Evolutionary conservation across 192 early-diverging fungal species (phyloP).

Genomic region (Anaeromyces robustus): DNA sequence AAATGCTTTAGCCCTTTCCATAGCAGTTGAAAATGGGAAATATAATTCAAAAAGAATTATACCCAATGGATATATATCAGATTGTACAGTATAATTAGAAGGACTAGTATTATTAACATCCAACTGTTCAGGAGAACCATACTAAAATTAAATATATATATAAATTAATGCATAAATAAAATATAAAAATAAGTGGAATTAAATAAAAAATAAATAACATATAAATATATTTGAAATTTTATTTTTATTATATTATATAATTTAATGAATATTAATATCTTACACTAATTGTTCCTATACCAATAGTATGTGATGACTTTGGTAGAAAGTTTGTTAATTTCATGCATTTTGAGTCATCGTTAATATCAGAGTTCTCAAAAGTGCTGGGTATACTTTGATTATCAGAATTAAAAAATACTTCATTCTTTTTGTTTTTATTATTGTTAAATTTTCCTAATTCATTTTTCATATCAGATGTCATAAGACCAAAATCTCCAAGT

Average conservation of each 20-base stretch:
- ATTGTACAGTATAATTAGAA: slow-evolving; percentile 15
- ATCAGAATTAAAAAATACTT: background rate
- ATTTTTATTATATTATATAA: slow-evolving; percentile 1
- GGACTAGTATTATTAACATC: background rate
- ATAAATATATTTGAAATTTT: too few relatives aligned
- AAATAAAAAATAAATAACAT: too few relatives aligned
- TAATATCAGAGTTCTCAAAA: too few relatives aligned
- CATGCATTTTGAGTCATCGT: background rate
- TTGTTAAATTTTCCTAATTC: background rate
- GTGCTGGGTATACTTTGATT: too few relatives aligned
- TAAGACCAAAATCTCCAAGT: slow-evolving; percentile 93
- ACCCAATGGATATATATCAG: slow-evolving; percentile 89
- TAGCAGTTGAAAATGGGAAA: slow-evolving; percentile 70
- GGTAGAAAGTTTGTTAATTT: background rate
- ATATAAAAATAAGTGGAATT: too few relatives aligned
- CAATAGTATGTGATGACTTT: background rate
- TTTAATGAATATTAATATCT: too few relatives aligned
- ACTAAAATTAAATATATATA: too few relatives aligned
- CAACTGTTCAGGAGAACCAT: slow-evolving; percentile 7
- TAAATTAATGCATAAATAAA: too few relatives aligned
- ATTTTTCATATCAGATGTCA: slow-evolving; percentile 8
- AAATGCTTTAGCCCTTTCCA: slow-evolving; percentile 72
- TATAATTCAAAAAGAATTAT: slow-evolving; percentile 94
- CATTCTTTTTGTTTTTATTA: background rate
- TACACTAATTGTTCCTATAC: background rate